A percentile compares a stretch with the other conserved stretches of the same genome.
Conservation (phyloP, 192 early-diverging fungal genomes). For the Coemansia sp. region DNA sequence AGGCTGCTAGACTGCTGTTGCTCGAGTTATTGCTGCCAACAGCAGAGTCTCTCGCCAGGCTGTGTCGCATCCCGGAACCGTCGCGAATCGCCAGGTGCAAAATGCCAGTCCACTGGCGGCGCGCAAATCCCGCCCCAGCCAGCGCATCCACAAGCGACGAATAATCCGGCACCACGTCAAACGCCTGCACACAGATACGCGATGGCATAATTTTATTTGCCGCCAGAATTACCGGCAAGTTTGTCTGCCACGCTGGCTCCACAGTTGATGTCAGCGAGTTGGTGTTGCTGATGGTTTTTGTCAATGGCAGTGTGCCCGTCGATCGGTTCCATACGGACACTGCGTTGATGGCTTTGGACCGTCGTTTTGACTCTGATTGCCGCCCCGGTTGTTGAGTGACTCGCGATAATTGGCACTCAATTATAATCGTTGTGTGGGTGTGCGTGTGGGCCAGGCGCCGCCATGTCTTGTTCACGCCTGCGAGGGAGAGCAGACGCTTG, state of each 20-base stretch:
- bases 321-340: background rate
- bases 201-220: background rate
- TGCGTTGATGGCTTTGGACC: background rate
- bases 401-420: constrained; percentile 12
- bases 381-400: background rate
- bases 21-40: background rate
- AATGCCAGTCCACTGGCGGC: background rate
- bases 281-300: background rate
- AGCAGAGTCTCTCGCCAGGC: background rate
- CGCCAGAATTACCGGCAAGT: background rate
- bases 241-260: constrained; percentile 17
- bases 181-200: constrained; percentile 16
- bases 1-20: background rate
- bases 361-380: background rate
- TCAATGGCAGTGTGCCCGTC: background rate
- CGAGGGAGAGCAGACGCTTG: constrained; percentile 9
- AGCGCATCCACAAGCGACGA: constrained; percentile 3
- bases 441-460: constrained; percentile 3
- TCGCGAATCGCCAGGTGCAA: constrained; percentile 15
- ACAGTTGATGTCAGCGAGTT: background rate
- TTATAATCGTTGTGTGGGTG: constrained; percentile 13
- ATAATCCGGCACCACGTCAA: constrained; percentile 16
- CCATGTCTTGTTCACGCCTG: constrained; percentile 17
- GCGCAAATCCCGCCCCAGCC: background rate
- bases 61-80: background rate